Percentiles rank a stretch among this genome's conserved stretches.
These are phyloP conservation scores for Wickerhamiella hasegawae DNA, from an alignment of 805 yeast species.

Conservation along the genomic window DNA sequence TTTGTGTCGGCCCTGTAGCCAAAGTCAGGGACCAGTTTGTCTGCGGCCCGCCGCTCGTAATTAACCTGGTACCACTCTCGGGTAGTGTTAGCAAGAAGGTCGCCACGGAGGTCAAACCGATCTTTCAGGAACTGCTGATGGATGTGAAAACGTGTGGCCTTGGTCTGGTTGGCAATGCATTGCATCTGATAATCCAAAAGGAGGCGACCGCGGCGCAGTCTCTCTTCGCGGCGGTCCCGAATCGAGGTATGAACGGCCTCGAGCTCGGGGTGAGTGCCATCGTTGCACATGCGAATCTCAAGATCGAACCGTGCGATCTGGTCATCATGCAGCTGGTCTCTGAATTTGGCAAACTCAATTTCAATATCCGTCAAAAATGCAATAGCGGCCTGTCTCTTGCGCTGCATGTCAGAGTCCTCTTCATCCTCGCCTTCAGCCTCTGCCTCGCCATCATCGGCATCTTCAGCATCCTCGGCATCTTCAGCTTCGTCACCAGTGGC, in stretches of 20 bases:
- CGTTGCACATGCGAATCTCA: slow-evolving; percentile 72
- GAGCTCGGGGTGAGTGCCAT: slow-evolving; percentile 86
- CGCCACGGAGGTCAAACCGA: slow-evolving; percentile 47
- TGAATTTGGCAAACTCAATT: slow-evolving; percentile 64
- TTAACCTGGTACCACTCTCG: slow-evolving; percentile 84
- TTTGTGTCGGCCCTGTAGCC: slow-evolving; percentile 30
- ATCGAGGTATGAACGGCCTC: slow-evolving; percentile 54
- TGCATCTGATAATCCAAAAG: slow-evolving; percentile 49
- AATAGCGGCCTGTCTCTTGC: slow-evolving; percentile 44
- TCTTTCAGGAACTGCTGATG: slow-evolving; percentile 72
- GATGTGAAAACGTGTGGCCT: slow-evolving; percentile 58
- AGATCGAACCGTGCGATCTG: slow-evolving; percentile 60
- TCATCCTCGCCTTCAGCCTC: slow-evolving; percentile 9
- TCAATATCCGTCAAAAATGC: slow-evolving; percentile 67
- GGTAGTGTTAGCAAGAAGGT: slow-evolving; percentile 57
- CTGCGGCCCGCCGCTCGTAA: slow-evolving; percentile 72
- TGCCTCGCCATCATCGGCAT: slow-evolving; percentile 11
- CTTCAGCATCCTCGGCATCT: slow-evolving; percentile 12
- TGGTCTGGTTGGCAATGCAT: slow-evolving; percentile 67
- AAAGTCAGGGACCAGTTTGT: slow-evolving; percentile 36
- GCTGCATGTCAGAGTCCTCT: slow-evolving; percentile 22
- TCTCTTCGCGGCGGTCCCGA: slow-evolving; percentile 57
- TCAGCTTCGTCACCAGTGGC: slow-evolving; percentile 14
- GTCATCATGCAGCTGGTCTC: slow-evolving; percentile 76
- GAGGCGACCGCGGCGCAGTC: slow-evolving; percentile 34